These are phyloP conservation scores for Alternaria burnsii DNA, from an alignment of 2,329 filamentous ascomycete genomes.

Conservation along the genomic window DNA sequence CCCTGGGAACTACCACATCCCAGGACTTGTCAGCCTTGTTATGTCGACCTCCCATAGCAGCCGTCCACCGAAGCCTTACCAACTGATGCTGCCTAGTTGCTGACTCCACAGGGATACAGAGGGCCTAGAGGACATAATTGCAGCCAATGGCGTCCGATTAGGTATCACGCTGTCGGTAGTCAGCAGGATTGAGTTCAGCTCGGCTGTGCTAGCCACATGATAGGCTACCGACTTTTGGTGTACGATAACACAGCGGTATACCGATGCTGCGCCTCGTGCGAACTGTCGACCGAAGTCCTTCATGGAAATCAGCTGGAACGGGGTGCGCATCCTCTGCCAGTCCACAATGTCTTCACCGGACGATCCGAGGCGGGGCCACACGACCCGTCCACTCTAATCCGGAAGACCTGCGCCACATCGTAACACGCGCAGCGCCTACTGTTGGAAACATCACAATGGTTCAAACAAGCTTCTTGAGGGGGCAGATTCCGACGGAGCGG, in stretches of 20 bases:
- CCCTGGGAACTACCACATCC: neutral
- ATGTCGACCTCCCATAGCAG: neutral
- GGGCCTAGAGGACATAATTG: neutral
- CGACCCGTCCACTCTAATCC: neutral
- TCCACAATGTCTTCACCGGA: neutral
- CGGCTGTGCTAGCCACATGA: conserved; percentile 12
- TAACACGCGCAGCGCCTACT: neutral
- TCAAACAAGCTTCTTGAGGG: neutral
- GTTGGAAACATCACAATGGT: neutral
- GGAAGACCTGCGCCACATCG: neutral
- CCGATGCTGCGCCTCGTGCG: conserved; percentile 1
- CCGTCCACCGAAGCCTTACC: conserved; percentile 3
- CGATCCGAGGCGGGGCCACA: neutral
- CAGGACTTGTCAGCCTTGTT: conserved; percentile 5
- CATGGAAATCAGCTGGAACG: neutral
- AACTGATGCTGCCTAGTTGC: conserved; percentile 8
- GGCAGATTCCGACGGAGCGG: neutral
- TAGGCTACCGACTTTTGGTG: neutral
- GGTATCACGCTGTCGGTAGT: neutral
- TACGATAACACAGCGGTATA: neutral
- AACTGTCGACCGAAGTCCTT: neutral
- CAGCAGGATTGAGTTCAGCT: conserved; percentile 11
- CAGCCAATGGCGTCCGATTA: neutral
- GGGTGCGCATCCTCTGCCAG: neutral
- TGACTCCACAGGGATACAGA: conserved; percentile 8